Evolutionary conservation across 805 yeast genomes (phyloP), one percentile per base, ranked within the genome.

Genomic region (Zygoascus tannicola): DNA sequence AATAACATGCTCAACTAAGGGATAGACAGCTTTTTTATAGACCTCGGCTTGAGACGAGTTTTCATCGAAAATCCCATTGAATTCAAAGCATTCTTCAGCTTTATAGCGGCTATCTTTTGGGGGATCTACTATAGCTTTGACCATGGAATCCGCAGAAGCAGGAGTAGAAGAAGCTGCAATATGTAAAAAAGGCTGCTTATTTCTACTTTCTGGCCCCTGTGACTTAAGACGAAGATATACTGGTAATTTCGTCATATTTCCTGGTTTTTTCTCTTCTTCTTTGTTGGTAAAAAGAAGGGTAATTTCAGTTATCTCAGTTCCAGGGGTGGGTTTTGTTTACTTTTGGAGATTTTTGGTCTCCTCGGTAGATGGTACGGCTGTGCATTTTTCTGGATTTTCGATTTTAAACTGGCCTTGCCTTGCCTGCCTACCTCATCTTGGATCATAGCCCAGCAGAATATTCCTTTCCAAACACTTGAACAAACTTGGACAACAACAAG

Each of bases 141-240:
- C 15, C 7, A 28, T 35, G 3, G 14, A 15, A 12, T 4, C 15
- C 16, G 44, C 22, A 46, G 43, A 55, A 41, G 44, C 59, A 38
- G 37, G 53, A 41, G 20, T 46, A 47, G 32, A 53, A 39, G 41
- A 53, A 33, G 12, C 36, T 14, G 22, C 38, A 21, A n/a, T n/a
- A n/a, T 19, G 12, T 46, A 42, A 56, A 44, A 51, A 61, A 48
- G 44, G 63, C 46, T 45, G 52, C 30, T 38, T 41, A 4, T 54
- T 49, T 1, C 26, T 44, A 19, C 49, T 41, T 1, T 51, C 56
- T 0, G n/a, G n/a, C n/a, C 59, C 51, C 2, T 56, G 50, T 14
- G 70, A 69, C 46, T 66, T 65, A 39, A 69, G 53, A 32, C 73
- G 57, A 42, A 70, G 50, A 44, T 63, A 66, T 20, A 63, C 65